A percentile compares a stretch with the other conserved stretches of the same genome.
Evolutionary conservation across 306 rosid genomes (phyloP).

Genomic region (Lagenaria siceraria): DNA sequence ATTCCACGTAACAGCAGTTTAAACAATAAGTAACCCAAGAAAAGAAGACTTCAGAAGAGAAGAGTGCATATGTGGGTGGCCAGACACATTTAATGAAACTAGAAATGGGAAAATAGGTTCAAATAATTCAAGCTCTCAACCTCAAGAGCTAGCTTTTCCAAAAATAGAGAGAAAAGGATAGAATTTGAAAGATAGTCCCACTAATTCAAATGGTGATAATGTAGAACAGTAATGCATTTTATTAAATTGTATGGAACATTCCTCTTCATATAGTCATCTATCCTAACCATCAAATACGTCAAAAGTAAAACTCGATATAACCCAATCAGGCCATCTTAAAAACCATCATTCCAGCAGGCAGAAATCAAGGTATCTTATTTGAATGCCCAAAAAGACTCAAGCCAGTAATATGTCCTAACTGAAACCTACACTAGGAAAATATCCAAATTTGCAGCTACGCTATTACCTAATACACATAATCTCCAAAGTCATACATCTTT

Average conservation of each 20-base stretch:
- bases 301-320: neutral
- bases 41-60: neutral
- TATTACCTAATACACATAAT: neutral
- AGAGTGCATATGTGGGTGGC: neutral
- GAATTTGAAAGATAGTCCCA: neutral
- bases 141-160: neutral
- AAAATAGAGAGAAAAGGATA: neutral
- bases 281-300: neutral
- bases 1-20: constrained; percentile 22
- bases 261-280: neutral
- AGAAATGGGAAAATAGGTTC: neutral
- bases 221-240: neutral
- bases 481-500: neutral
- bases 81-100: neutral
- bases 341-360: neutral
- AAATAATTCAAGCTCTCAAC: neutral
- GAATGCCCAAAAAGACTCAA: neutral
- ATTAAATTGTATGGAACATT: neutral
- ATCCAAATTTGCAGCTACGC: neutral
- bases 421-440: neutral
- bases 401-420: neutral
- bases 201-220: neutral
- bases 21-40: neutral
- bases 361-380: neutral
- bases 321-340: neutral